Evolutionary conservation across 441 rosid genomes (phyloP).

Genomic region (Erodium chrysanthum): DNA sequence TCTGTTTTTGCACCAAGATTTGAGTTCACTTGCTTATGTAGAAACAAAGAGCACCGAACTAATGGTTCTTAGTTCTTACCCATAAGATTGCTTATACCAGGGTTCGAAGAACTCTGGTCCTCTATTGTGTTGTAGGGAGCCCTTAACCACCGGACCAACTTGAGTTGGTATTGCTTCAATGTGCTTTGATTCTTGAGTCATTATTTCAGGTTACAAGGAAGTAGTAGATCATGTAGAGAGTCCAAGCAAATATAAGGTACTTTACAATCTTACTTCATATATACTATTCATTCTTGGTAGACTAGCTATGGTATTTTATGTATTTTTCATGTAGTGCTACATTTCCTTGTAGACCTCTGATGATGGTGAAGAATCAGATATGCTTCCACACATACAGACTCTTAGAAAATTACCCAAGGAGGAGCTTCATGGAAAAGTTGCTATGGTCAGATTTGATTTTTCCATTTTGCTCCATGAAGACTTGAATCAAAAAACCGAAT

Average conservation of each 20-base stretch:
- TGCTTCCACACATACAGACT: conserved; percentile 47
- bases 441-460: conserved; percentile 62
- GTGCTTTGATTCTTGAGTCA: conserved; percentile 10
- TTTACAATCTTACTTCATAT: not conserved
- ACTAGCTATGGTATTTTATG: not conserved
- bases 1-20: no score
- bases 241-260: conserved; percentile 24
- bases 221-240: conserved; percentile 18
- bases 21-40: no score
- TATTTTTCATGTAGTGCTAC: conserved; percentile 9
- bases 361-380: conserved; percentile 26
- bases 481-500: conserved; percentile 25
- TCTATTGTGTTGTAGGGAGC: no score
- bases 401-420: conserved; percentile 43
- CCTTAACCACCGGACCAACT: no score
- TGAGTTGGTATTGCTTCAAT: not conserved
- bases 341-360: conserved; percentile 25
- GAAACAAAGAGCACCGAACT: no score
- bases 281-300: conserved; percentile 12
- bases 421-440: conserved; percentile 50
- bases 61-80: no score
- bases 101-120: no score
- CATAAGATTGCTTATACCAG: no score
- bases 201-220: conserved; percentile 26
- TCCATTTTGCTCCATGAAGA: conserved; percentile 35